These are phyloP conservation scores for Colletotrichum sp. DNA, from an alignment of 2,329 filamentous ascomycete species.

Conservation along the genomic window DNA sequence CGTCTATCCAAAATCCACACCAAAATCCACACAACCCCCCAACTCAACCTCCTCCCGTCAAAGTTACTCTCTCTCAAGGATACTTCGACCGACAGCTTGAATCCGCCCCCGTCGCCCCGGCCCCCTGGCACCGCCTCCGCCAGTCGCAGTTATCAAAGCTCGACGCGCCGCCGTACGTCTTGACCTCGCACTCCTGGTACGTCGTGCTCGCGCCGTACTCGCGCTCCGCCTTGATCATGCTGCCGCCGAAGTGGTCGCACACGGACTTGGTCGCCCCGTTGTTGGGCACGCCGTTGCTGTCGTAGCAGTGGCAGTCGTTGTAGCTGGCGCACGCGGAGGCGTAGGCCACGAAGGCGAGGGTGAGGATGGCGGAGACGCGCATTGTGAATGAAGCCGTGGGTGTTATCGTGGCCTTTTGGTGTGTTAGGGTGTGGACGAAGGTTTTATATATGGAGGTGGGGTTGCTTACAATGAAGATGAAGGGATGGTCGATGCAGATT, in stretches of 20 bases:
- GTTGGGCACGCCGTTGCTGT: not conserved
- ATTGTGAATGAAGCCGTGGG: not conserved
- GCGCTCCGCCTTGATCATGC: not conserved
- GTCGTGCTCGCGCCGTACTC: not conserved
- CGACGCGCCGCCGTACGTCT: not conserved
- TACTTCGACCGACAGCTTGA: not conserved
- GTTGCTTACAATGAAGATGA: not conserved
- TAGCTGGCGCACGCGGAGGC: not conserved
- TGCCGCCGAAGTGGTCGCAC: not conserved
- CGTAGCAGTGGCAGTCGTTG: not conserved
- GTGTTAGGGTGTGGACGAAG: not conserved
- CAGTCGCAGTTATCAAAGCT: not conserved
- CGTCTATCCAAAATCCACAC: no score
- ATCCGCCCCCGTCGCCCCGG: not conserved
- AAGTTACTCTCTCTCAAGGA: not conserved
- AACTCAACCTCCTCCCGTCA: not conserved
- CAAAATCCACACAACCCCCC: no score
- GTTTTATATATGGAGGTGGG: accelerated
- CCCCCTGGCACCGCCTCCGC: not conserved
- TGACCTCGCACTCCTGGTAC: not conserved
- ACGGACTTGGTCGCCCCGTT: not conserved
- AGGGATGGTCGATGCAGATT: not conserved
- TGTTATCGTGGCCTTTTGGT: not conserved
- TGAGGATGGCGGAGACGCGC: not conserved
- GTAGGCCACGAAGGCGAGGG: not conserved